Conservation (phyloP, 208 protist genomes). For the Herpetomonas tarakana region DNA sequence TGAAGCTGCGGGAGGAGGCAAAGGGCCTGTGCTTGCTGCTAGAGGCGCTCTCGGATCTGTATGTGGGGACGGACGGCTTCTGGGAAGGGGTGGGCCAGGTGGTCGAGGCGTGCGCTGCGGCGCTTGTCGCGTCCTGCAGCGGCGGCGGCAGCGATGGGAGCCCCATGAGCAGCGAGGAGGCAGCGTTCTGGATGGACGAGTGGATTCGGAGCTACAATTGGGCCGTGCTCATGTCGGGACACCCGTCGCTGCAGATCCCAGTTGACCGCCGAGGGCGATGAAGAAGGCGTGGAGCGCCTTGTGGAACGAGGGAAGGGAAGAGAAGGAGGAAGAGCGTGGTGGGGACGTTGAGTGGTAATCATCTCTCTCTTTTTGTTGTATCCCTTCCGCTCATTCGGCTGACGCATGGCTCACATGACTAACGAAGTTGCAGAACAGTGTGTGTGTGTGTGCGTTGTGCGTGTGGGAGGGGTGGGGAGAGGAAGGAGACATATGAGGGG, state of each 20-base stretch:
- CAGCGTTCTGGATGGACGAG: constrained; percentile 18
- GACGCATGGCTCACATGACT: no score
- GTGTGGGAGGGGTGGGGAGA: no score
- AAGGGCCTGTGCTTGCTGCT: constrained; percentile 28
- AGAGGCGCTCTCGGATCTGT: constrained; percentile 37
- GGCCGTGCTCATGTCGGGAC: constrained; percentile 45
- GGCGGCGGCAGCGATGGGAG: background rate
- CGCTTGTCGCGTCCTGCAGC: background rate
- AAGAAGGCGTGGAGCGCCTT: background rate
- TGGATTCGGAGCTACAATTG: constrained; percentile 50
- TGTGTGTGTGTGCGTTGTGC: no score
- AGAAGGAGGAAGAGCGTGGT: background rate
- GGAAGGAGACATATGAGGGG: no score
- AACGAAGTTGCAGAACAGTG: no score
- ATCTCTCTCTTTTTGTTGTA: no score
- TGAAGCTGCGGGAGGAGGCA: no score
- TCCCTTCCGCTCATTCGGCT: no score
- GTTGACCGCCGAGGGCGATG: constrained; percentile 3
- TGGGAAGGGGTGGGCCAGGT: constrained; percentile 29
- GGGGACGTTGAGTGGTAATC: no score
- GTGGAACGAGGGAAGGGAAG: background rate
- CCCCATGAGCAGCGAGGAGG: background rate
- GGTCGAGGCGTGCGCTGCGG: constrained; percentile 26
- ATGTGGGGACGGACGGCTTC: constrained; percentile 32
- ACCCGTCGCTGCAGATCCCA: constrained; percentile 24